Conservation (phyloP, 352 stramenopile species). For the Globisporangium canariense region DNA sequence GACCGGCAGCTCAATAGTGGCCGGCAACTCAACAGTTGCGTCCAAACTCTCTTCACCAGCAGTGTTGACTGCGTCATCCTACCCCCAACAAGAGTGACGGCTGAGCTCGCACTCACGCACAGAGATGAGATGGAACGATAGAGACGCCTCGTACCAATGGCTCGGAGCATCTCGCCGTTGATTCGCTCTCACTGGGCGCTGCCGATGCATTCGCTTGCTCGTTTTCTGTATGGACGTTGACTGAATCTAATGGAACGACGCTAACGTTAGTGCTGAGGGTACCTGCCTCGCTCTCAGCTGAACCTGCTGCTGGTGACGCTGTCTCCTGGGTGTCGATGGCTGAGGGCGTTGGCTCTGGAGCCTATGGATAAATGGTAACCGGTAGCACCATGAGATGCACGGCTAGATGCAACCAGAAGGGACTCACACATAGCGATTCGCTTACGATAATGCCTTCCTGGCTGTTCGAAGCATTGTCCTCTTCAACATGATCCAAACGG, state of each 20-base stretch:
- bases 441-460: conserved; percentile 1
- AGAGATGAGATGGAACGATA: too few species aligned
- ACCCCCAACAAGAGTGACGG: too few species aligned
- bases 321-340: not conserved
- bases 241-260: not conserved
- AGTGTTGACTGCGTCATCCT: too few species aligned
- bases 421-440: not conserved
- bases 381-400: not conserved
- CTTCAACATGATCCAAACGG: conserved; percentile 14
- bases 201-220: not conserved
- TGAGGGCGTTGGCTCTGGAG: not conserved
- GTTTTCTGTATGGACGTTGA: not conserved
- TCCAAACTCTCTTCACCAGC: not conserved
- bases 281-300: not conserved
- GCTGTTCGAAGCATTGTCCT: conserved; percentile 3
- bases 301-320: not conserved
- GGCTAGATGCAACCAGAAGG: not conserved
- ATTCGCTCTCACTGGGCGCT: not conserved
- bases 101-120: too few species aligned
- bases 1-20: not conserved
- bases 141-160: not conserved
- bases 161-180: not conserved
- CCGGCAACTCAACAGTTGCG: not conserved
- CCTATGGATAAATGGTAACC: not conserved
- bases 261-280: not conserved